Base-by-base conservation (phyloP, 1,139 yeast species). In the Hansenula sp. region DNA sequence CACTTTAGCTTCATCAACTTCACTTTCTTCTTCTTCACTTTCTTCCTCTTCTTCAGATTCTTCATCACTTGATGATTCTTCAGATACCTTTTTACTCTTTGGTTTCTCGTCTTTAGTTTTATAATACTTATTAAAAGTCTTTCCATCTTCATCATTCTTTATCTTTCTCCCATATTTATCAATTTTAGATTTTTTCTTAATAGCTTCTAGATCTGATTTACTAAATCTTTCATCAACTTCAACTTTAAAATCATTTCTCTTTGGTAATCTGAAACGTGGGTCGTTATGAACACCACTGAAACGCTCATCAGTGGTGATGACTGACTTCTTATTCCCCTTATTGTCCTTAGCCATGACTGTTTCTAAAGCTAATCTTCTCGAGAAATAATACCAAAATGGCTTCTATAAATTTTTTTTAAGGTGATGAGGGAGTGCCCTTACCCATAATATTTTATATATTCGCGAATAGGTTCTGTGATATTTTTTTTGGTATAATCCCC, bases 91-190 rank as follows among this genome's bases (percentile, higher is more conserved):
- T 9, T 55, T 61, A 3, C 41, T 51, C n/a, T 46, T 53, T 12
- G 44, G 52, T 6, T 52, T 59, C 3, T 52, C 57, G 9, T 51
- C 57, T 2, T 49, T 60, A 8, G 54, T 52, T 14, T 54, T 56
- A 55, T 82, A 87, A 52, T 79, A 83, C 53, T 78, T 77, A 46
- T 81, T 84, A 46, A 84, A 73, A 51, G 79, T 82, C 39, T 67
- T 62, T 37, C 59, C 54, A 25, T 64, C 64, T 7, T 68, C 66
- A 41, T 61, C 61, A 8, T 69, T 67, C 40, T 71, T 68, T 19
- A 87, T 57, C 53, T 73, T 81, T 57, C 97, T 74, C 31, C 98
- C 98, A 59, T 88, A 90, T 55, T 85, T 79, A 60, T 92, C 98
- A 32, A 88, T 82, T 51, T 76, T 78, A 10, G 82, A 75, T 44